Evolutionary conservation across 805 yeast genomes (phyloP).

Genomic region (Schizosaccharomyces cryophilus): DNA sequence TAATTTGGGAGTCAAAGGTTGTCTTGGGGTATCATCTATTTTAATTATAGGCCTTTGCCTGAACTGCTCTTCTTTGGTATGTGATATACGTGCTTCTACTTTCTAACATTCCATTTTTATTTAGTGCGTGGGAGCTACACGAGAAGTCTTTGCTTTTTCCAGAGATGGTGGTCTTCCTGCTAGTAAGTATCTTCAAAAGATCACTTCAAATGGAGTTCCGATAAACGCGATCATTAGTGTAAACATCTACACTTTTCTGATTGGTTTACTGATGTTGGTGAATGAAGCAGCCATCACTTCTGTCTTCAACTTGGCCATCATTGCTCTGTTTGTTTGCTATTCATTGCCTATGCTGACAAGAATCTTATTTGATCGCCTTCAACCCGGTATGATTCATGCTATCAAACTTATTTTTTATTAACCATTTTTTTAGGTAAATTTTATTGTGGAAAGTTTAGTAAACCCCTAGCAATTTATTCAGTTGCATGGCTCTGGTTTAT

Average conservation of each 20-base stretch:
- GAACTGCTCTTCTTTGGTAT: slow-evolving; percentile 25
- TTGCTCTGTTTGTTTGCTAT: background rate
- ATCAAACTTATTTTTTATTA: background rate
- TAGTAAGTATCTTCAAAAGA: slow-evolving; percentile 33
- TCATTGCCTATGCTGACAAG: background rate
- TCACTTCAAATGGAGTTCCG: background rate
- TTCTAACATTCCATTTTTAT: slow-evolving; percentile 19
- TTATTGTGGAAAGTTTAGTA: background rate
- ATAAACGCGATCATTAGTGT: background rate
- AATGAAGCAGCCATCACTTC: background rate
- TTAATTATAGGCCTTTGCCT: slow-evolving; percentile 22
- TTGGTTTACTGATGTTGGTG: background rate
- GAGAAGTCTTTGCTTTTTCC: slow-evolving; percentile 43
- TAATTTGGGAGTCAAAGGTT: slow-evolving; percentile 13
- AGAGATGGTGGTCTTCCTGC: slow-evolving; percentile 44
- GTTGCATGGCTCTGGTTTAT: slow-evolving; percentile 5
- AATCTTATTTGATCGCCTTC: background rate
- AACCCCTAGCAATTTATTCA: background rate
- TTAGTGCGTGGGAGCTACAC: slow-evolving; percentile 27
- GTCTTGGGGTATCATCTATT: slow-evolving; percentile 20
- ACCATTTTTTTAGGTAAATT: background rate
- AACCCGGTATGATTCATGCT: background rate
- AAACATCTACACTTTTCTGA: background rate
- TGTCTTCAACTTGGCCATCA: background rate
- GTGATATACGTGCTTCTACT: no score